Conservation (phyloP, 2,329 filamentous ascomycete species). For the Ilyonectria destructans region DNA sequence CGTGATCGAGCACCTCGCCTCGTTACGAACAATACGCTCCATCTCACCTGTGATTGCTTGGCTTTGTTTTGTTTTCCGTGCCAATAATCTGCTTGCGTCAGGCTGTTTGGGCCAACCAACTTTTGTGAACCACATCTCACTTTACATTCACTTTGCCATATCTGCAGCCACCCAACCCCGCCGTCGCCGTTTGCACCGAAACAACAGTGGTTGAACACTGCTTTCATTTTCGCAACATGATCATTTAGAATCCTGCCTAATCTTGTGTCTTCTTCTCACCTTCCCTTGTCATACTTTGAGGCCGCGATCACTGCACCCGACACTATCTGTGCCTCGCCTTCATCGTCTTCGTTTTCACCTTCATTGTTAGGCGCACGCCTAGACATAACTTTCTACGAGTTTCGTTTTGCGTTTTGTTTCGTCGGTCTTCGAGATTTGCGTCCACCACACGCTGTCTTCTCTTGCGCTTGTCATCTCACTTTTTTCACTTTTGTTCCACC, state of each 20-base stretch:
- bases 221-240: not conserved
- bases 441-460: not conserved
- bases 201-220: not conserved
- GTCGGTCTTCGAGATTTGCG: too few species aligned
- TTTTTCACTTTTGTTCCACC: not conserved
- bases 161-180: not conserved
- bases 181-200: not conserved
- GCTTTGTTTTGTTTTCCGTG: not conserved
- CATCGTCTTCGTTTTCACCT: not conserved
- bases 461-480: not conserved
- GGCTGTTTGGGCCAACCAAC: not conserved
- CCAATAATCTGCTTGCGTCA: not conserved
- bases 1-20: slow-evolving; percentile 43
- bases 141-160: not conserved
- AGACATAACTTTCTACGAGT: not conserved
- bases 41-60: not conserved
- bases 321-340: not conserved
- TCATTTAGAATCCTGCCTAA: not conserved
- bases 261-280: not conserved
- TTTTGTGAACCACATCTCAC: not conserved
- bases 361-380: too few species aligned
- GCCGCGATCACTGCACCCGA: not conserved
- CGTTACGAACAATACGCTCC: slow-evolving; percentile 31
- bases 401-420: not conserved
- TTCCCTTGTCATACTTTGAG: not conserved